phyloP scores from a whole-genome alignment of 2,329 filamentous ascomycete species.

The Paramyrothecium sp. region DNA sequence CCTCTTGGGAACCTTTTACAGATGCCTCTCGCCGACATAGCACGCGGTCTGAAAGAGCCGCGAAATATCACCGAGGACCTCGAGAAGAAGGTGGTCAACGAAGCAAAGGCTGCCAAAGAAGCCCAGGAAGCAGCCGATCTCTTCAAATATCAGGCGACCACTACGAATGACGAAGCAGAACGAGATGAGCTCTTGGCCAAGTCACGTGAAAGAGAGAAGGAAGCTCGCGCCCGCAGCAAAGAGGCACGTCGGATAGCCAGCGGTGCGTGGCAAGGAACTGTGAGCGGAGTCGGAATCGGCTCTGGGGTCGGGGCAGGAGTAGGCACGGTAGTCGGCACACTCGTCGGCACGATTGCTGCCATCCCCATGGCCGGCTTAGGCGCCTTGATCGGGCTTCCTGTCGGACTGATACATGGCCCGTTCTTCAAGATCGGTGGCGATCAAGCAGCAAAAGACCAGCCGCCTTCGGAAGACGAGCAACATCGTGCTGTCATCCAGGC shows the following conservation, averaged over 20 bases:
- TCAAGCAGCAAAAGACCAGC: background rate
- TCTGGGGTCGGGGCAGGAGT: slow-evolving; percentile 1
- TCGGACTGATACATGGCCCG: slow-evolving; percentile 3
- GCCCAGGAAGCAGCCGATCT: slow-evolving; percentile 1
- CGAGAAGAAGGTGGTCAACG: slow-evolving; percentile 2
- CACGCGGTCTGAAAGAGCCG: too few species aligned
- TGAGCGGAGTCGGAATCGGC: slow-evolving; percentile 1
- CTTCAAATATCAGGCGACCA: background rate
- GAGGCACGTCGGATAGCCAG: slow-evolving; percentile 2
- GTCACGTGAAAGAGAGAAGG: background rate
- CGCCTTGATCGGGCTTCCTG: slow-evolving; percentile 3
- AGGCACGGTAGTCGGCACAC: slow-evolving; percentile 2
- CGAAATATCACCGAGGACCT: background rate
- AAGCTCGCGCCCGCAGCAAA: slow-evolving; percentile 1
- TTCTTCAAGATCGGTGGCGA: background rate
- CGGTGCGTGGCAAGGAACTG: slow-evolving; percentile 3
- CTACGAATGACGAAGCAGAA: background rate
- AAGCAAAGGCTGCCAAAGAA: slow-evolving; percentile 2
- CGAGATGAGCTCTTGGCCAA: background rate
- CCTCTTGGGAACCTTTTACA: too few species aligned
- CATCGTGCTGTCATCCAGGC: slow-evolving; percentile 3
- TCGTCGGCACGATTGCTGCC: slow-evolving; percentile 5
- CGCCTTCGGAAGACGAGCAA: slow-evolving; percentile 3
- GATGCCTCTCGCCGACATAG: too few species aligned
- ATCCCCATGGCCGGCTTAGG: slow-evolving; percentile 6